Evolutionary conservation across 495 filamentous ascomycete species (phyloP), one percentile per base, ranked within the genome.

Genomic region (Oidiodendron maius): DNA sequence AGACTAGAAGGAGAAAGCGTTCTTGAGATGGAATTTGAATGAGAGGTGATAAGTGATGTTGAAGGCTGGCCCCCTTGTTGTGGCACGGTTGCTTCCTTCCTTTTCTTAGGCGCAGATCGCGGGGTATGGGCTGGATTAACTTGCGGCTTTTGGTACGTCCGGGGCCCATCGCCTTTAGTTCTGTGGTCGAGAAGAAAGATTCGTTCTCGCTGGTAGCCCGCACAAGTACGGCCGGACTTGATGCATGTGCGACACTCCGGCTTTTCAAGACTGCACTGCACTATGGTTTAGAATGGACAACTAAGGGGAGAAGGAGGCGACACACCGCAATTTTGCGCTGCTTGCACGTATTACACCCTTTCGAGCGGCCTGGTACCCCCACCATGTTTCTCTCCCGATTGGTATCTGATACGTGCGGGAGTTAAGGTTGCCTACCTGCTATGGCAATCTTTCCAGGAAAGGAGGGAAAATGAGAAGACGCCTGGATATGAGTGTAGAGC

Each of bases 261-360:
- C 43, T 51, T 59, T 46, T 65, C 57, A 22, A 65, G 57, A 35
- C 61, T 66, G 46, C 69, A 71, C 69, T 67, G 40, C 4, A 43
- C 18, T 11, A 3, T 4, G 11, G 13, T 36, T 39, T 17, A 22
- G 4, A 34, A 50, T 22, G 44, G 26, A 37, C 43, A 34, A 15
- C 16, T 40, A n/a, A 11, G 1, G 20, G 12, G 8, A 17, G 37
- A 2, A 26, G 12, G 21, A 13, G 18, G 50, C 13, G 11, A 10
- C 32, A 56, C 62, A 71, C 69, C 15, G 60, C 62, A 18, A 70
- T 64, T 52, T 71, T 70, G 22, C 65, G 59, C 30, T 61, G 55
- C 24, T 65, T 64, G 56, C 70, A 72, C 16, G 70, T 71, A 25
- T 67, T 66, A 52, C 71, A 74, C 10, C 64, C 70, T 55, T 69